A percentile compares a stretch with the other conserved stretches of the same genome.
Evolutionary conservation across 2,329 filamentous ascomycete species (phyloP).

Genomic region (Colletotrichum tropicale): DNA sequence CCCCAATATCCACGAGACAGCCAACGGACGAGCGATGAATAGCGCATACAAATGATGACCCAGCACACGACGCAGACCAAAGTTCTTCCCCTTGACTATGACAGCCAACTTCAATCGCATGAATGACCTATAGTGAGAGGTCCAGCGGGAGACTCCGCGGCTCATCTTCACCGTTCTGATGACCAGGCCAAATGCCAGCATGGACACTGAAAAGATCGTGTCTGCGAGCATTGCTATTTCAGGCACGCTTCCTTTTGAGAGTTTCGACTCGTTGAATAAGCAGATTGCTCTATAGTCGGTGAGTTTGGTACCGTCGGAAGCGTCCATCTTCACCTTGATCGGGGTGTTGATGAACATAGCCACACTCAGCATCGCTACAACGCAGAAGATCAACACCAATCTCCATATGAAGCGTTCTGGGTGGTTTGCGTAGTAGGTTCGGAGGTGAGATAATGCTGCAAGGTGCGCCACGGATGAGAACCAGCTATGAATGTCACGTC

Average conservation of each 20-base stretch:
- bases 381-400: not conserved
- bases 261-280: not conserved
- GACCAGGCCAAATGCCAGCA: not conserved
- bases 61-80: not conserved
- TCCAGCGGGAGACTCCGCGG: not conserved
- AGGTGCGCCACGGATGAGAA: not conserved
- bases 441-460: not conserved
- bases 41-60: not conserved
- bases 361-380: not conserved
- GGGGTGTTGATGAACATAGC: not conserved
- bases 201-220: not conserved
- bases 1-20: not conserved
- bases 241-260: not conserved
- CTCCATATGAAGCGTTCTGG: not conserved
- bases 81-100: not conserved
- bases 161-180: not conserved
- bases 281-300: not conserved
- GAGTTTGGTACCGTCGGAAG: accelerated
- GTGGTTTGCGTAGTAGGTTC: not conserved
- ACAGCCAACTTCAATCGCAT: accelerated
- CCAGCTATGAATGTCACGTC: not conserved
- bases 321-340: not conserved
- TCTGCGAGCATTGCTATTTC: not conserved
- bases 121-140: accelerated
- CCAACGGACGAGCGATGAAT: not conserved